These are phyloP conservation scores for Thuja plicata DNA, from an alignment of 83 land plant genomes.

Conservation along the genomic window DNA sequence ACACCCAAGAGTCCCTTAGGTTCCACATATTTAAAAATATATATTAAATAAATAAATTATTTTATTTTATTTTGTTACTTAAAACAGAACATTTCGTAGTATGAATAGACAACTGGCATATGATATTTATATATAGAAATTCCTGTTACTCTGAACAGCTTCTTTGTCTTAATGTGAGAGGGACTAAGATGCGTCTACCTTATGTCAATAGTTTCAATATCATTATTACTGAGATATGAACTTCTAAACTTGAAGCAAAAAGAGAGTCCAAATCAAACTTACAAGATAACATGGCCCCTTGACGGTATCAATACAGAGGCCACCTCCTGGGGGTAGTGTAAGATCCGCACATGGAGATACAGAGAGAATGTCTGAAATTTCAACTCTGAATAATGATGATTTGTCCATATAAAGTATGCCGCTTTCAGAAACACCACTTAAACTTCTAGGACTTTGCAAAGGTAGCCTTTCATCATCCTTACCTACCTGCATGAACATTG, in stretches of 20 bases:
- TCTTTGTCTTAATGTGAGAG: neutral
- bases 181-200: too few species aligned
- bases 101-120: too few species aligned
- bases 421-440: slow-evolving; percentile 16
- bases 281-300: slow-evolving; percentile 83
- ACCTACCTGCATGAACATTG: slow-evolving; percentile 38
- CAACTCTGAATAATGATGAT: slow-evolving; percentile 50
- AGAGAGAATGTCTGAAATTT: slow-evolving; percentile 69
- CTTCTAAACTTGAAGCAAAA: neutral
- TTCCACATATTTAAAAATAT: neutral
- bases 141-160: neutral
- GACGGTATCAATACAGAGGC: slow-evolving; percentile 82
- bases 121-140: neutral
- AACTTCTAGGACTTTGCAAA: slow-evolving; percentile 38
- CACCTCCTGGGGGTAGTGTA: slow-evolving; percentile 93
- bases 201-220: too few species aligned
- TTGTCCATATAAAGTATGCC: slow-evolving; percentile 24
- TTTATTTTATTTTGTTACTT: neutral
- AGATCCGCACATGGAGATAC: slow-evolving; percentile 90
- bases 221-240: neutral
- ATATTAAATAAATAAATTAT: neutral
- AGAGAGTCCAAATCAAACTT: slow-evolving; percentile 14
- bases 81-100: too few species aligned
- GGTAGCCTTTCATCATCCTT: slow-evolving; percentile 44
- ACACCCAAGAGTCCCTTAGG: neutral